phyloP scores from a whole-genome alignment of 1,284 basidiomycete genomes.

The Heterobasidion parviporum region DNA sequence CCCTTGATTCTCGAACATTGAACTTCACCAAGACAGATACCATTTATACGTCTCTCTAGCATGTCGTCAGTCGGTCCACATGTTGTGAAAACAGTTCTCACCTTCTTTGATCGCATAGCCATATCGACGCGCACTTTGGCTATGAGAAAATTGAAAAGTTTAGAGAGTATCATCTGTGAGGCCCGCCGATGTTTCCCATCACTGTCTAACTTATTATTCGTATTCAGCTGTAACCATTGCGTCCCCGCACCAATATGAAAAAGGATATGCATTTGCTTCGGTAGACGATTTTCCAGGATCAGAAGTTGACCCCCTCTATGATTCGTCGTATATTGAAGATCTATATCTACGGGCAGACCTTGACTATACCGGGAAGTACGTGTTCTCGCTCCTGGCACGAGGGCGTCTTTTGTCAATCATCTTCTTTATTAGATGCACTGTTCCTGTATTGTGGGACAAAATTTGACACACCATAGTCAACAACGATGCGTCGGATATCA shows the following conservation, averaged over 20 bases:
- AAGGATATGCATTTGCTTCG: conserved; percentile 85
- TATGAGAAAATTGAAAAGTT: conserved; percentile 83
- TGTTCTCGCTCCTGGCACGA: background rate
- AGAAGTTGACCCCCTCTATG: conserved; percentile 64
- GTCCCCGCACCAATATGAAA: conserved; percentile 76
- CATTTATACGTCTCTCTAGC: conserved; percentile 81
- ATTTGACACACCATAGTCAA: conserved; percentile 86
- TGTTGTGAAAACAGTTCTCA: background rate
- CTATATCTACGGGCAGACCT: conserved; percentile 78
- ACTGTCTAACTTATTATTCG: background rate
- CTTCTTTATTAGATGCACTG: conserved; percentile 54
- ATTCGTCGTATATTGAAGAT: conserved; percentile 71
- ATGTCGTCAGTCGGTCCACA: conserved; percentile 52
- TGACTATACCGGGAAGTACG: conserved; percentile 41
- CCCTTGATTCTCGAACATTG: background rate
- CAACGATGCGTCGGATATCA: conserved; percentile 93
- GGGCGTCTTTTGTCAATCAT: background rate
- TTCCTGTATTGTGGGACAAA: conserved; percentile 95
- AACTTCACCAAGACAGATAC: conserved; percentile 56
- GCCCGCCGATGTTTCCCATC: background rate
- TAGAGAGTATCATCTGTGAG: conserved; percentile 65
- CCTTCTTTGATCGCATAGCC: conserved; percentile 32
- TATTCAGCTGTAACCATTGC: conserved; percentile 68
- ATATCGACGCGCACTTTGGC: conserved; percentile 95
- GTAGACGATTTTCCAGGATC: conserved; percentile 67